Percentiles rank a stretch among this genome's conserved stretches.
Conservation (phyloP, 768 basidiomycete species). For the Pisolithus microcarpus region DNA sequence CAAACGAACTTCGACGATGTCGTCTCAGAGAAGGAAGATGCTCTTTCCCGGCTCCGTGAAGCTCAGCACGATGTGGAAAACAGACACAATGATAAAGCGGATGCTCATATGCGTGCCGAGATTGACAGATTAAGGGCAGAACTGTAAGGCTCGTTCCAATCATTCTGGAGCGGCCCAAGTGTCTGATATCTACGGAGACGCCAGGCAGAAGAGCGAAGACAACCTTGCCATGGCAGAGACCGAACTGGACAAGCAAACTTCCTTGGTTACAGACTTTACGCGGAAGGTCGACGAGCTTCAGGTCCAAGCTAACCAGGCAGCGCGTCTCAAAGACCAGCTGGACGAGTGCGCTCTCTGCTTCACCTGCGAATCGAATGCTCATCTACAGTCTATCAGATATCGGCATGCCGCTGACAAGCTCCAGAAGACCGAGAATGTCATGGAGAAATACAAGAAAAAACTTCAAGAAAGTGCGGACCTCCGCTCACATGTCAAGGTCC, state of each 20-base stretch:
- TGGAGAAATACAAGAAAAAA: slow-evolving; percentile 99
- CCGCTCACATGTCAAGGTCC: slow-evolving; percentile 76
- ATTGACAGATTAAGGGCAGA: slow-evolving; percentile 76
- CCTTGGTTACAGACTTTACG: slow-evolving; percentile 62
- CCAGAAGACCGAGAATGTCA: slow-evolving; percentile 92
- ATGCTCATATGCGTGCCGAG: slow-evolving; percentile 71
- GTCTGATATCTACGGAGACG: slow-evolving; percentile 26
- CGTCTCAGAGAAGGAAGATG: slow-evolving; percentile 73
- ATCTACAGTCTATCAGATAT: slow-evolving; percentile 43
- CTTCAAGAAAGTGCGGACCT: slow-evolving; percentile 90
- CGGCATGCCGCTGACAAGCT: slow-evolving; percentile 88
- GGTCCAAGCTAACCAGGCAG: slow-evolving; percentile 66
- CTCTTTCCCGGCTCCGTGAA: slow-evolving; percentile 53
- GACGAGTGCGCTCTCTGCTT: slow-evolving; percentile 60
- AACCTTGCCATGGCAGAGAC: slow-evolving; percentile 76
- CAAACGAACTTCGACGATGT: slow-evolving; percentile 75
- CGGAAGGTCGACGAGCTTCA: slow-evolving; percentile 79
- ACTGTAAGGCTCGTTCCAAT: slow-evolving; percentile 53
- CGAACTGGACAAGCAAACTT: slow-evolving; percentile 75
- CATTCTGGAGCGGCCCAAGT: slow-evolving; percentile 1
- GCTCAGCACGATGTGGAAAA: slow-evolving; percentile 52
- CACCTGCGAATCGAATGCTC: neutral
- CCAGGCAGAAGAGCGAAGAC: slow-evolving; percentile 91
- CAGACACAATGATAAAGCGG: slow-evolving; percentile 61
- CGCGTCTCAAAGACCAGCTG: slow-evolving; percentile 81